Base-by-base conservation (phyloP, 2,329 filamentous ascomycete genomes). In the Daldinia sp. region DNA sequence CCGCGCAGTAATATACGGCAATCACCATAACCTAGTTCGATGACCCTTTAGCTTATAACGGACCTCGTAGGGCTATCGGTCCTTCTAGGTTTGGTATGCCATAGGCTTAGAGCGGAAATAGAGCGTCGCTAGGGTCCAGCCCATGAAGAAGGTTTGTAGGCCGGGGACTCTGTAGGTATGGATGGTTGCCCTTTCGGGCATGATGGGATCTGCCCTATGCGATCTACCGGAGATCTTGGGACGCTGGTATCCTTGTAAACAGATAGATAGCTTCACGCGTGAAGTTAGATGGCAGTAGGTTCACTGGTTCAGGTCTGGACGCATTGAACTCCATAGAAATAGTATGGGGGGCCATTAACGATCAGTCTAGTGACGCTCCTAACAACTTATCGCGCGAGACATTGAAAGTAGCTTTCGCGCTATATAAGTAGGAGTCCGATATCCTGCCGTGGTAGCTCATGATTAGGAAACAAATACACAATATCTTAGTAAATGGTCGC, bases 211-310 rank as follows among this genome's bases (percentile, higher is more conserved):
- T 15, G 11, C 23, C 27, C 41, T 48, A 58, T 39, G 27, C 41
- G 52, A 64, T 64, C 48, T 56, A 27, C 11, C 17, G 30, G 37
- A 57, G 39, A 61, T 61, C 34, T 57, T 21, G 32, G 17, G 8
- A 41, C 10, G 35, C 19, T 13, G 4, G 19, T 50, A 55, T n/a
- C 35, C 15, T 17, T 15, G 37, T 51, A n/a, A 19, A 37, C 32
- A 51, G 6, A 25, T 34, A 34, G 11, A 51, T 25, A 25, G 39
- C 21, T 27, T 45, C 19, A 51, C 9, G 6, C 17, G 3, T 17
- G 13, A 51, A 51, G 3, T 17, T 9, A 19, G 30, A 50, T 47
- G 17, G 34, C 23, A 10, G 29, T 21, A 39, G 23, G n/a, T n/a
- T n/a, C n/a, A n/a, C n/a, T n/a, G 25, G 51, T 27, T 49, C 15